phyloP scores from a whole-genome alignment of 2,329 filamentous ascomycete species.

The Pestalotiopsis sp. region DNA sequence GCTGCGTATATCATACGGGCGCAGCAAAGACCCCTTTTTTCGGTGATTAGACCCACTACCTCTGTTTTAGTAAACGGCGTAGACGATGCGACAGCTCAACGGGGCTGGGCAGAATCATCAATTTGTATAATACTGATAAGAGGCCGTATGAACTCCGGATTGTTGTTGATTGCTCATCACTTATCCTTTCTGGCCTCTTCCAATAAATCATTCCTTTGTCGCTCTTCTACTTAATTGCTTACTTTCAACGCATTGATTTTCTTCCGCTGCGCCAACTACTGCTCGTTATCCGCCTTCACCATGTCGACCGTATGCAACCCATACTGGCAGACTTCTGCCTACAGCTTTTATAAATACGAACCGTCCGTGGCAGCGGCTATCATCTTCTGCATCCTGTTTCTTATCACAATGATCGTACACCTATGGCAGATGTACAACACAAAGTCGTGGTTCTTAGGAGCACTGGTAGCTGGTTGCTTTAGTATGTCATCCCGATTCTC shows the following conservation, averaged over 20 bases:
- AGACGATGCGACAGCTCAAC: background rate
- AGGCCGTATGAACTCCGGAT: background rate
- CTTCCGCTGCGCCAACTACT: too few species aligned
- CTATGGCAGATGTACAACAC: constrained; percentile 1
- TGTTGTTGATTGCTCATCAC: background rate
- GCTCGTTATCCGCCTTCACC: background rate
- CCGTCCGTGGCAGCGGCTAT: background rate
- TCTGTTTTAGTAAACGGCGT: background rate
- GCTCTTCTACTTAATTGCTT: background rate
- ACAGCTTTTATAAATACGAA: background rate
- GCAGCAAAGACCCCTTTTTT: background rate
- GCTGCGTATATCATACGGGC: background rate
- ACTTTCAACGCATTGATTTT: background rate
- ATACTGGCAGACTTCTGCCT: background rate
- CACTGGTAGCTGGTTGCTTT: constrained; percentile 2
- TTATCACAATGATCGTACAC: background rate
- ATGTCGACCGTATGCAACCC: background rate
- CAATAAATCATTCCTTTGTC: background rate
- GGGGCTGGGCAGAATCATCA: background rate
- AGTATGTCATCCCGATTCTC: background rate
- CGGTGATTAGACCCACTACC: background rate
- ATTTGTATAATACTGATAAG: background rate
- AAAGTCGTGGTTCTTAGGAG: constrained; percentile 1
- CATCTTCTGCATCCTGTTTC: background rate
- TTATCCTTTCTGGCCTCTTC: background rate